Percentiles rank a stretch among this genome's conserved stretches.
Evolutionary conservation across 1,284 basidiomycete species (phyloP).

Genomic region (Cerioporus squamosus): DNA sequence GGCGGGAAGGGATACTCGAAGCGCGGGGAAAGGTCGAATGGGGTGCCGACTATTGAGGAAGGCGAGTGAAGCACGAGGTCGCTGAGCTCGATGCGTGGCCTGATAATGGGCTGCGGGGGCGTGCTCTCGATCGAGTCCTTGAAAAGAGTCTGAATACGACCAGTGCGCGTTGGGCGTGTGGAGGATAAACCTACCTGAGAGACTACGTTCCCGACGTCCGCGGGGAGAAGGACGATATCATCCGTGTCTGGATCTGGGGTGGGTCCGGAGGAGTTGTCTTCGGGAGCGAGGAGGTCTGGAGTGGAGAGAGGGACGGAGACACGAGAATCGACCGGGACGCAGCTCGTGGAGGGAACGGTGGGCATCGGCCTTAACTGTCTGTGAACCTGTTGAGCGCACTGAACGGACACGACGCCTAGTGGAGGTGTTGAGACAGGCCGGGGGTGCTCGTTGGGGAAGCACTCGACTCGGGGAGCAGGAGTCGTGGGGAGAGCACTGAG

Average conservation of each 20-base stretch:
- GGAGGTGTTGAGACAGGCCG: not conserved
- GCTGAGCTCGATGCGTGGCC: slow-evolving; percentile 30
- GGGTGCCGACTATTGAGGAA: slow-evolving; percentile 38
- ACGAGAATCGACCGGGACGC: slow-evolving; percentile 9
- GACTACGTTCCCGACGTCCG: slow-evolving; percentile 25
- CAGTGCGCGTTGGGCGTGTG: not conserved
- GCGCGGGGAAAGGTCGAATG: slow-evolving; percentile 37
- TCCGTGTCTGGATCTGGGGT: slow-evolving; percentile 35
- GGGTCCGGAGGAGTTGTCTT: slow-evolving; percentile 13
- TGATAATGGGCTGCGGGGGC: slow-evolving; percentile 16
- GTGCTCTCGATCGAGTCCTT: slow-evolving; percentile 1
- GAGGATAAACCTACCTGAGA: slow-evolving; percentile 16
- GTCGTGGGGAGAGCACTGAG: too few species aligned
- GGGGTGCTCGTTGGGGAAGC: not conserved
- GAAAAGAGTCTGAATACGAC: not conserved
- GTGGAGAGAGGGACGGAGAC: slow-evolving; percentile 4
- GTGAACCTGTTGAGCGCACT: not conserved
- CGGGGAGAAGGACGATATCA: slow-evolving; percentile 28
- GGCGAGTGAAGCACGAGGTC: slow-evolving; percentile 37
- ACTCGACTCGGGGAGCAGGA: too few species aligned
- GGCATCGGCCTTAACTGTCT: slow-evolving; percentile 7
- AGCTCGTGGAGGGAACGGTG: slow-evolving; percentile 18
- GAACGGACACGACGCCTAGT: not conserved
- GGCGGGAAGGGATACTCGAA: slow-evolving; percentile 41
- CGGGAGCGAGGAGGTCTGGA: slow-evolving; percentile 3